A percentile compares a stretch with the other conserved stretches of the same genome.
Conservation (phyloP, 192 early-diverging fungal species). For the Coemansia umbellata region DNA sequence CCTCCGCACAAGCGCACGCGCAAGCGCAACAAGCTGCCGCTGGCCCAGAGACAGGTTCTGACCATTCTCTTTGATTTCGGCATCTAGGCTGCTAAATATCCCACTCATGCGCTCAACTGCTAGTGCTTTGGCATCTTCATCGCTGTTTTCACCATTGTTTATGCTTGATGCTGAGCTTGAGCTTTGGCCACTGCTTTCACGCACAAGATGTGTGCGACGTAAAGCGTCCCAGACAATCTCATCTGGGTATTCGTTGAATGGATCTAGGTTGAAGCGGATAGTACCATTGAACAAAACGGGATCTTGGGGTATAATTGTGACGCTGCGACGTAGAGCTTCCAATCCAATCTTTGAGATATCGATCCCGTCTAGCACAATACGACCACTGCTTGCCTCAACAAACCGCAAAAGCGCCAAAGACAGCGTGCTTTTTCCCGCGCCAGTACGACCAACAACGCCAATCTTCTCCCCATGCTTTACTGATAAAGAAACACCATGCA, state of each 20-base stretch:
- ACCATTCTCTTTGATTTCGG: slow-evolving; percentile 78
- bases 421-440: slow-evolving; percentile 76
- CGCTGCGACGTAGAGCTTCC: slow-evolving; percentile 68
- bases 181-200: slow-evolving; percentile 1
- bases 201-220: slow-evolving; percentile 65
- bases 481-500: slow-evolving; percentile 72
- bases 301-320: slow-evolving; percentile 93
- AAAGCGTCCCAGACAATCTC: slow-evolving; percentile 71
- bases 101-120: slow-evolving; percentile 4
- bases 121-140: neutral
- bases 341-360: slow-evolving; percentile 70
- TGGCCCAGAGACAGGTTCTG: slow-evolving; percentile 75
- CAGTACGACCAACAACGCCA: slow-evolving; percentile 88
- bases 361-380: slow-evolving; percentile 66
- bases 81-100: slow-evolving; percentile 51
- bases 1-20: slow-evolving; percentile 71
- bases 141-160: neutral
- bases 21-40: slow-evolving; percentile 71
- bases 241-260: slow-evolving; percentile 77
- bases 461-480: slow-evolving; percentile 75
- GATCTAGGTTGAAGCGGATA: slow-evolving; percentile 86
- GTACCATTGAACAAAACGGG: slow-evolving; percentile 77
- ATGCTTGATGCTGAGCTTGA: neutral
- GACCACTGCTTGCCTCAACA: slow-evolving; percentile 64
- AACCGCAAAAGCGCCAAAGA: slow-evolving; percentile 73